Evolutionary conservation across 2,329 filamentous ascomycete species (phyloP).

Genomic region (Colletotrichum sp.): DNA sequence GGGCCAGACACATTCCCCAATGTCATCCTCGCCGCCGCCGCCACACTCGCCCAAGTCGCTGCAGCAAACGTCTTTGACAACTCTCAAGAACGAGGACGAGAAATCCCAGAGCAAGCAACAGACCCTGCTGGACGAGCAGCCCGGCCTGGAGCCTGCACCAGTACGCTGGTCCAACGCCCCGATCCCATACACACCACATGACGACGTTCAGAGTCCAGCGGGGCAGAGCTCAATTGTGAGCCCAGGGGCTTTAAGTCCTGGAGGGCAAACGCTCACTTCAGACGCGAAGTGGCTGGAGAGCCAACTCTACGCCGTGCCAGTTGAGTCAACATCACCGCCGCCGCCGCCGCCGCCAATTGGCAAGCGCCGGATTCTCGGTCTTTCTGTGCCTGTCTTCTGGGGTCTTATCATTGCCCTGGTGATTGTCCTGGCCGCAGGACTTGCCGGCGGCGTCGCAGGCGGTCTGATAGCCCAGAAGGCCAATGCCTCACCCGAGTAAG

Average conservation of each 20-base stretch:
- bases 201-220: not conserved
- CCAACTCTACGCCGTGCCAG: not conserved
- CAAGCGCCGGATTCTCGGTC: conserved; percentile 18
- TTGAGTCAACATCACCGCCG: not conserved
- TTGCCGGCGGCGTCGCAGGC: conserved; percentile 24
- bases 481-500: not conserved
- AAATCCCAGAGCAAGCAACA: not conserved
- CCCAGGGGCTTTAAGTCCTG: not conserved
- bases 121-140: not conserved
- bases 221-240: not conserved
- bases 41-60: not conserved
- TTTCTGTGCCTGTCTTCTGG: conserved; percentile 24
- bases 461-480: conserved; percentile 19
- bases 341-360: not conserved
- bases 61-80: not conserved
- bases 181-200: not conserved
- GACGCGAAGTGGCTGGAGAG: not conserved
- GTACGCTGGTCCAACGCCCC: not conserved
- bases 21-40: not conserved
- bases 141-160: not conserved
- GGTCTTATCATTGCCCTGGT: conserved; percentile 13
- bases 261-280: not conserved
- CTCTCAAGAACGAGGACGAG: not conserved
- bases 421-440: conserved; percentile 19
- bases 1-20: not conserved